Evolutionary conservation across 176 grass and related monocot genomes (phyloP), one percentile per base, ranked within the genome.

Genomic region (Lolium rigidum): DNA sequence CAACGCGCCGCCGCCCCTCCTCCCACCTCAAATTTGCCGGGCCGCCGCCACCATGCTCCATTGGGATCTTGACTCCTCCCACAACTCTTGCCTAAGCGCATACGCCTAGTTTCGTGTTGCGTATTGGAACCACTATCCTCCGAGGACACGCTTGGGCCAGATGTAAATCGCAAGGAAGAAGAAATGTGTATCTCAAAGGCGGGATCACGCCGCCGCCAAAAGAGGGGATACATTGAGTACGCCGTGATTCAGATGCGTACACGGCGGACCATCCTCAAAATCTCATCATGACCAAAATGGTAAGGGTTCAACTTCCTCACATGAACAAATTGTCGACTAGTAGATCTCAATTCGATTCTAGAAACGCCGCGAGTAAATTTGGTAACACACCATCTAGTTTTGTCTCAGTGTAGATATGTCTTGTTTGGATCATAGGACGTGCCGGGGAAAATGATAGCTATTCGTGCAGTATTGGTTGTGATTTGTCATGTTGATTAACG

Each of bases 61-160:
- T 52, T 0, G 2, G 0, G 2, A 10, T 55, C 1, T 10, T 9
- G 0, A 18, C 15, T 12, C 9, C 28, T 12, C 28, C 26, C 2
- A 77, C 0, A 2, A n/a, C 51, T 57, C 7, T 0, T 12, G 9
- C 10, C 3, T 12, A 26, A 37, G 6, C 26, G 2, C 74, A 20
- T 6, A 10, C 9, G 0, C 9, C 8, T 56, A 55, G 3, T 7
- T 10, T 5, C 1, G 2, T 1, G 0, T 0, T 35, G 1, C 4
- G 11, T 63, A 63, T 26, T 26, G 11, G 25, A 6, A 14, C 1
- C 10, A 0, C 17, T 39, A 57, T 28, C 26, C 1, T 11, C 51
- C 57, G 0, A 7, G 5, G 9, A 7, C 1, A 1, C 0, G 1
- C 2, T 68, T 14, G 1, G 0, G 18, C 10, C 18, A 37, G 2